Evolutionary conservation across 163 green algal species (phyloP).

Genomic region (Prototheca cutis): DNA sequence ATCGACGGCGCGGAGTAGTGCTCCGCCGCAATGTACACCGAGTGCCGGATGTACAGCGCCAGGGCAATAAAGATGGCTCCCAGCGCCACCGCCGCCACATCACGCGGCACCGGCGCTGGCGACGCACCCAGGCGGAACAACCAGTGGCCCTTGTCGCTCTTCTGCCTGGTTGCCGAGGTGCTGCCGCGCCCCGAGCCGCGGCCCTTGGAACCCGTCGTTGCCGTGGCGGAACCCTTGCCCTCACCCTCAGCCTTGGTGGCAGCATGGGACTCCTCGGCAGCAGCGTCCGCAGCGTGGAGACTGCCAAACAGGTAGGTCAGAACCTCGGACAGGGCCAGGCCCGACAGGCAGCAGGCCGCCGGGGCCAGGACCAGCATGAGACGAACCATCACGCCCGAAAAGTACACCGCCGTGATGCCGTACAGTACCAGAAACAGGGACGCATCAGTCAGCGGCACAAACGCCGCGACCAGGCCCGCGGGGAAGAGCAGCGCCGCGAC

Average conservation of each 20-base stretch:
- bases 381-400: slow-evolving; percentile 85
- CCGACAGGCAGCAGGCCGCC: slow-evolving; percentile 73
- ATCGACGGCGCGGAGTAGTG: slow-evolving; percentile 92
- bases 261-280: no score
- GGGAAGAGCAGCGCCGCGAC: slow-evolving; percentile 53
- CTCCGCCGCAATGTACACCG: slow-evolving; percentile 73
- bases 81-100: slow-evolving; percentile 28
- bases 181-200: no score
- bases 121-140: no score
- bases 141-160: no score
- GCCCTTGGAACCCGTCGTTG: no score
- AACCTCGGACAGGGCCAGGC: slow-evolving; percentile 58
- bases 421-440: slow-evolving; percentile 86
- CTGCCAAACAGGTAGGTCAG: slow-evolving; percentile 42
- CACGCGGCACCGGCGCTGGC: slow-evolving; percentile 28
- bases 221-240: no score
- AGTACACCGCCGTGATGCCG: slow-evolving; percentile 81
- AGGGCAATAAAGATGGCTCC: slow-evolving; percentile 20
- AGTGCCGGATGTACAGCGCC: slow-evolving; percentile 51
- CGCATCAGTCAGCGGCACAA: slow-evolving; percentile 64
- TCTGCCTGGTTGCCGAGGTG: no score
- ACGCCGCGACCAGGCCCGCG: slow-evolving; percentile 67
- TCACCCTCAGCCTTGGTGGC: no score
- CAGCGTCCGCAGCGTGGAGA: no score
- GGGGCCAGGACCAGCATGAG: slow-evolving; percentile 91